Evolutionary conservation across 179 eudicot genomes (phyloP).

Genomic region (Silene noctiflora): DNA sequence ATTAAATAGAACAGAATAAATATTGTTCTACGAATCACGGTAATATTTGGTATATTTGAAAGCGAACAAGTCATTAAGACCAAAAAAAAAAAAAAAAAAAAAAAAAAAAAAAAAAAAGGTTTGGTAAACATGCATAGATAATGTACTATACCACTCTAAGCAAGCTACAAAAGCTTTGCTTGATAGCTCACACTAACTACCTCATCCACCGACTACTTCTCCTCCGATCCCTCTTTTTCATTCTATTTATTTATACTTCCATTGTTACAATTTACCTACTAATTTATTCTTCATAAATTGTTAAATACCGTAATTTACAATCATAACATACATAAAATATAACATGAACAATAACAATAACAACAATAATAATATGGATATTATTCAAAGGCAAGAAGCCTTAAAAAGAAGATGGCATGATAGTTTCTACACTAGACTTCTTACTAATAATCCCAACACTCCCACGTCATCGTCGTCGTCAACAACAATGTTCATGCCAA

Average conservation of each 20-base stretch:
- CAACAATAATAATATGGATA: slow-evolving; percentile 4
- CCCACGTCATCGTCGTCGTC: not conserved
- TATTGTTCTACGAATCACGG: too few relatives aligned
- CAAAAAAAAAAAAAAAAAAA: too few relatives aligned
- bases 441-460: slow-evolving; percentile 4
- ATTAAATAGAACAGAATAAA: too few relatives aligned
- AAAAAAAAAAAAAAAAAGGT: too few relatives aligned
- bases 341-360: slow-evolving; percentile 18
- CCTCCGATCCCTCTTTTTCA: slow-evolving; percentile 15
- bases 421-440: slow-evolving; percentile 31
- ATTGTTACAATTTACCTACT: not conserved
- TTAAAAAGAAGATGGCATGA: slow-evolving; percentile 40
- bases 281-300: not conserved
- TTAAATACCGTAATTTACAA: not conserved
- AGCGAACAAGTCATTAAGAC: too few relatives aligned
- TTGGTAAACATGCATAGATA: not conserved
- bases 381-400: slow-evolving; percentile 26
- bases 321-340: not conserved
- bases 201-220: slow-evolving; percentile 33
- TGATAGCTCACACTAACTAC: slow-evolving; percentile 37
- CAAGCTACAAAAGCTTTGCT: slow-evolving; percentile 19
- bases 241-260: not conserved
- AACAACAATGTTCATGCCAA: slow-evolving; percentile 10
- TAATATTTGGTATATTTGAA: too few relatives aligned
- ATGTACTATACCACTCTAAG: slow-evolving; percentile 14